Evolutionary conservation across 805 yeast genomes (phyloP), one percentile per base, ranked within the genome.

Genomic region (Wickerhamiella azyma): DNA sequence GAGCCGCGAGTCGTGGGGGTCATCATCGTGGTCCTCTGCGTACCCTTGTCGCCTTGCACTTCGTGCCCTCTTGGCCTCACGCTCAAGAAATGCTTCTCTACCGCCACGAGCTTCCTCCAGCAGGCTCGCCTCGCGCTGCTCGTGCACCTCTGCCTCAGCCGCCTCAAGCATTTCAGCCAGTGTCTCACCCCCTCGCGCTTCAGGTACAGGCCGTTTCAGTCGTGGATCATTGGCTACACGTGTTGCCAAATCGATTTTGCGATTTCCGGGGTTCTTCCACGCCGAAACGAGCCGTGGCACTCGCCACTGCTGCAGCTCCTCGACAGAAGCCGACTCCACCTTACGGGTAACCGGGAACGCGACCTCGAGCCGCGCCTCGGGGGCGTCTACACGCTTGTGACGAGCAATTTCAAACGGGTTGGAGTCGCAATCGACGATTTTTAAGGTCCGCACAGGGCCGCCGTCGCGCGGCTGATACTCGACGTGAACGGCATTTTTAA

Each of bases 211-310:
- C 30, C 59, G 56, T 24, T 57, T 50, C 0, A 66, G 61, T 2
- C 69, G 64, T 7, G 43, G 37, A 33, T 67, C 71, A 11, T 72
- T 71, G 1, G 80, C 79, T 46, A 84, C 66, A 49, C 96, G 68
- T 56, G 81, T 83, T 46, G 86, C 94, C 36, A 88, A 62, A 0
- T 81, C 77, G 39, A 88, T 79, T 0, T 94, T 77, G 58, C 77
- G 85, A 1, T 97, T 96, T 54, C 83, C 81, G 14, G 88, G 84
- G 61, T 92, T 92, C 61, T 86, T 88, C 96, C 97, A 92, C 60
- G 85, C 85, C 1, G 97, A 89, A 0, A 89, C 75, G 1, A 94
- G 85, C 0, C 94, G 79, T 0, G 97, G 97, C 26, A 92, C 85
- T 41, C 72, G 71, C 96, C 96, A 89, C 50, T 75, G 71, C 24